A percentile compares a stretch with the other conserved stretches of the same genome.
These are phyloP conservation scores for Globisporangium middletonii DNA, from an alignment of 352 stramenopile species.

Conservation along the genomic window DNA sequence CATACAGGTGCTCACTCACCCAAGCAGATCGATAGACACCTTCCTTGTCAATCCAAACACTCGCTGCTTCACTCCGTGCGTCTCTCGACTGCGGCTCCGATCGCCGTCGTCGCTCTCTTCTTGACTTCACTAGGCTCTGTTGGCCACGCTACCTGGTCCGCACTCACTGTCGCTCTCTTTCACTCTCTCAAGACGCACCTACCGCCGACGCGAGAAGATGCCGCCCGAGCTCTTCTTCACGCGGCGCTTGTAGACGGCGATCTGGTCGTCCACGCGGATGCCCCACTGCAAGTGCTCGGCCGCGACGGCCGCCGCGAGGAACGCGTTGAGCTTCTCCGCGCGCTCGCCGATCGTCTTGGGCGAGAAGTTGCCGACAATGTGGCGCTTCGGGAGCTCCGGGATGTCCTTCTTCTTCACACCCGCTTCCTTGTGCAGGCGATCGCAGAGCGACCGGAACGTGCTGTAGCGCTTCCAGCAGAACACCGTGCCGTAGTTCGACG, in stretches of 20 bases:
- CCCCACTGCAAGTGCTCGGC: constrained; percentile 85
- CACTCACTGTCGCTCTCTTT: no score
- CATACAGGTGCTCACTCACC: no score
- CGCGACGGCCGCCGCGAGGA: constrained; percentile 65
- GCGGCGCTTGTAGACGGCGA: constrained; percentile 86
- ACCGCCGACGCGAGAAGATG: constrained; percentile 70
- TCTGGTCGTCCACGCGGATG: constrained; percentile 84
- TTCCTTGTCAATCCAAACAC: no score
- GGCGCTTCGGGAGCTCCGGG: constrained; percentile 74
- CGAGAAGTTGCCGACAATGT: constrained; percentile 82
- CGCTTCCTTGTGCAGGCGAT: constrained; percentile 82
- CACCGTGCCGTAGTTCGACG: constrained; percentile 83
- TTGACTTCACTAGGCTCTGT: no score
- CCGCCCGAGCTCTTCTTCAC: constrained; percentile 52
- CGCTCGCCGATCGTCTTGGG: constrained; percentile 76
- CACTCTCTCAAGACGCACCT: constrained; percentile 13
- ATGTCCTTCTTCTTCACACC: constrained; percentile 82
- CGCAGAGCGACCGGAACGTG: constrained; percentile 81
- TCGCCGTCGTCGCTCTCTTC: no score
- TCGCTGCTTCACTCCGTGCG: no score
- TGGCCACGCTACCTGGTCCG: no score
- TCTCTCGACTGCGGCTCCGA: no score
- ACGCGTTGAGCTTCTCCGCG: constrained; percentile 83
- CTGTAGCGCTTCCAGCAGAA: constrained; percentile 88
- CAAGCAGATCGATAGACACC: no score